A percentile compares a stretch with the other conserved stretches of the same genome.
Conservation (phyloP, 2,329 filamentous ascomycete species). For the Pseudohalonectria lignicola region DNA sequence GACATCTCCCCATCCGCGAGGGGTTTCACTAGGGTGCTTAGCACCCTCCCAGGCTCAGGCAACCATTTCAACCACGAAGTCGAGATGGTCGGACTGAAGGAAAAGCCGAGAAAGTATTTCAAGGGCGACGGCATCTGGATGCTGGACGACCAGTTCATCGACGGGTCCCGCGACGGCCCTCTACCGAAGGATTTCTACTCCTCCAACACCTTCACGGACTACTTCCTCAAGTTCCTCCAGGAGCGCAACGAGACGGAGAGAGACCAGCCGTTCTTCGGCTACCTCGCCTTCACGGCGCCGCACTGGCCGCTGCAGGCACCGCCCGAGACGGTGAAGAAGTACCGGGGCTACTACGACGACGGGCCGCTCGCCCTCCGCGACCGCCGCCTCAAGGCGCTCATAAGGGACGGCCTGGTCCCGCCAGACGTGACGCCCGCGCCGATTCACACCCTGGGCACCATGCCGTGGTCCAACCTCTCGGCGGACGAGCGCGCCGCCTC, state of each 20-base stretch:
- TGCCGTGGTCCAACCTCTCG: slow-evolving; percentile 34
- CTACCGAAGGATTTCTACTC: slow-evolving; percentile 42
- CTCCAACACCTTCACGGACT: slow-evolving; percentile 38
- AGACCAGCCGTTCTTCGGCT: slow-evolving; percentile 43
- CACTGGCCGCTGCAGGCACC: slow-evolving; percentile 54
- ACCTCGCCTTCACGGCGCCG: slow-evolving; percentile 49
- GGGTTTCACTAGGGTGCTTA: slow-evolving; percentile 49
- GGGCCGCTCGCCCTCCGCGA: slow-evolving; percentile 45
- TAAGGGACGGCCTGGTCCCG: slow-evolving; percentile 43
- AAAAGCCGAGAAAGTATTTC: slow-evolving; percentile 26
- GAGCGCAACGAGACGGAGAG: slow-evolving; percentile 27
- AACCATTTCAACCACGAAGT: slow-evolving; percentile 43
- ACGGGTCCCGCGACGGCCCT: slow-evolving; percentile 14
- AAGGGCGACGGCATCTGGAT: slow-evolving; percentile 24
- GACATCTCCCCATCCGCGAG: slow-evolving; percentile 36
- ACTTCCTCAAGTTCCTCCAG: slow-evolving; percentile 37
- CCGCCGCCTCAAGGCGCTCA: slow-evolving; percentile 40
- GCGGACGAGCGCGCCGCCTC: slow-evolving; percentile 34
- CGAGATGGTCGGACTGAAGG: slow-evolving; percentile 14
- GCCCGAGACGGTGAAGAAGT: slow-evolving; percentile 40
- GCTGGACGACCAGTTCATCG: slow-evolving; percentile 23
- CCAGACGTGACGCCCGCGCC: slow-evolving; percentile 39
- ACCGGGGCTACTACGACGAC: slow-evolving; percentile 47
- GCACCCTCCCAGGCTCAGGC: slow-evolving; percentile 48
- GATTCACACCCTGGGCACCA: slow-evolving; percentile 28